phyloP scores from a whole-genome alignment of 441 rosid genomes.

The Rhodomyrtus psidioides region DNA sequence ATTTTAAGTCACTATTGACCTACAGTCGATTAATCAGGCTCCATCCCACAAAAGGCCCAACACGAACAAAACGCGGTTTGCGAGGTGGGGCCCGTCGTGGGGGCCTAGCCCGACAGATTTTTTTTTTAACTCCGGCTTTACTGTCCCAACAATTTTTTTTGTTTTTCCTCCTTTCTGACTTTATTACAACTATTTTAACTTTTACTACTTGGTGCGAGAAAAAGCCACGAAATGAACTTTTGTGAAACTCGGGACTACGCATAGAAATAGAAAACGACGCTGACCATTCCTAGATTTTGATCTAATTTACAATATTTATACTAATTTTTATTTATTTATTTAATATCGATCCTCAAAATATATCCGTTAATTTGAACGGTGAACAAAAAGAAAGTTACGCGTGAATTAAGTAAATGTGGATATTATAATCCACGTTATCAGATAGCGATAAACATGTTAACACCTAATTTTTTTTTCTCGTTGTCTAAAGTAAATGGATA shows the following conservation, averaged over 20 bases:
- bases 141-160: background rate
- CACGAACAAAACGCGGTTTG: background rate
- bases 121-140: background rate
- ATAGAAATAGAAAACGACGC: background rate
- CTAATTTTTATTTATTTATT: too few species aligned
- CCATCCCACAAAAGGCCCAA: background rate
- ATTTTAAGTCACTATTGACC: background rate
- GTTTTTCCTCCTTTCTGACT: background rate
- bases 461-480: fast-evolving
- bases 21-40: background rate
- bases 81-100: background rate
- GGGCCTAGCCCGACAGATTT: background rate
- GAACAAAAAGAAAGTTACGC: background rate
- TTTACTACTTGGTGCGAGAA: background rate
- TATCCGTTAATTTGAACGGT: background rate
- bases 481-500: background rate
- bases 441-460: background rate
- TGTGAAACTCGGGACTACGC: background rate
- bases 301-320: too few species aligned
- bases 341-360: too few species aligned
- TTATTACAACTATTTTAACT: background rate
- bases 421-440: background rate
- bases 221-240: background rate
- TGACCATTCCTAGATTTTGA: too few species aligned
- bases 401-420: background rate